Evolutionary conservation across 495 filamentous ascomycete species (phyloP).

Genomic region (Lophiotrema nucula): DNA sequence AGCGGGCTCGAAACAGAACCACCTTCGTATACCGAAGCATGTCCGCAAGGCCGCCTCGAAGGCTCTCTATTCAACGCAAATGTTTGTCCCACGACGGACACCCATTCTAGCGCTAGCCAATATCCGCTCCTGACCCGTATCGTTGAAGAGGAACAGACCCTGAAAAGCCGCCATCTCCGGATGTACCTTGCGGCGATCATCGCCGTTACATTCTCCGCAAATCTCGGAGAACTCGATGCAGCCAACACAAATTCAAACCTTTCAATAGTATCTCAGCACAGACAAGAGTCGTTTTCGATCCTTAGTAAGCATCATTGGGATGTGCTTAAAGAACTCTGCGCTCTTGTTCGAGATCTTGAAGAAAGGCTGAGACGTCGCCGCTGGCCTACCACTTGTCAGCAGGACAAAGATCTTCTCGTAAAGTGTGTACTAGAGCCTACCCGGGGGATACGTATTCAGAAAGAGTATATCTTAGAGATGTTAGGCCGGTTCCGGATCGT

Average conservation of each 20-base stretch:
- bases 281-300: not conserved
- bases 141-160: not conserved
- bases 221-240: not conserved
- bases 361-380: not conserved
- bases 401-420: not conserved
- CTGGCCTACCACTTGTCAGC: not conserved
- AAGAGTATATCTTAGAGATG: not conserved
- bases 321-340: not conserved
- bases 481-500: not conserved
- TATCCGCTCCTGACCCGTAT: not conserved
- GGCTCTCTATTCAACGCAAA: not conserved
- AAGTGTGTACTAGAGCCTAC: not conserved
- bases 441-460: not conserved
- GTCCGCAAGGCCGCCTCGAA: not conserved
- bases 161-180: not conserved
- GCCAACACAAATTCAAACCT: not conserved
- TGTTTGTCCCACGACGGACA: too few species aligned
- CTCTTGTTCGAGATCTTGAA: slow-evolving; percentile 1
- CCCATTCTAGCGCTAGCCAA: too few species aligned
- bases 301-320: not conserved
- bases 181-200: not conserved
- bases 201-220: not conserved
- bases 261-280: not conserved
- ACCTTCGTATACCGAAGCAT: not conserved
- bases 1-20: not conserved